Conservation (phyloP, 768 basidiomycete genomes). For the Mycena kentingensis region DNA sequence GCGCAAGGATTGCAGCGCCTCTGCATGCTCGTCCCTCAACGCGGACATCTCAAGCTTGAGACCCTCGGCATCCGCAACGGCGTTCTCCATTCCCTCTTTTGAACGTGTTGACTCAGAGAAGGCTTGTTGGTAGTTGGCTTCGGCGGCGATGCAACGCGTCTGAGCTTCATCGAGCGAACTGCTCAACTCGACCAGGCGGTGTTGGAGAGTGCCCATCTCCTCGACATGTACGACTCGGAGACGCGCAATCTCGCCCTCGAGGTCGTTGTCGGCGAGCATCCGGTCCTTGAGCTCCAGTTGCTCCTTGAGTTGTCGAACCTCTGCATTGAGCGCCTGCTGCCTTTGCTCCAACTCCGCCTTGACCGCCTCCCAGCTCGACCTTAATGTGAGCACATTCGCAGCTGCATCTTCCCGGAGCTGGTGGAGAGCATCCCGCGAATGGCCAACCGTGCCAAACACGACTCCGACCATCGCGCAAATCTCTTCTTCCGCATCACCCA, state of each 20-base stretch:
- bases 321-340: constrained; percentile 19
- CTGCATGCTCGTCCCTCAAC: constrained; percentile 16
- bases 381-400: not conserved
- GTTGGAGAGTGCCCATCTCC: constrained; percentile 39
- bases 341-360: constrained; percentile 18
- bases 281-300: constrained; percentile 31
- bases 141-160: constrained; percentile 34
- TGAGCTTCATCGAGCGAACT: constrained; percentile 38
- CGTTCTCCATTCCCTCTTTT: constrained; percentile 34
- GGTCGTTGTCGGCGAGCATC: constrained; percentile 24
- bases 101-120: constrained; percentile 34
- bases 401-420: constrained; percentile 5
- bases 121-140: constrained; percentile 35
- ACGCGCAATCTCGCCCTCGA: constrained; percentile 30
- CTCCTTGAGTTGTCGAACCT: constrained; percentile 30
- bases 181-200: constrained; percentile 37
- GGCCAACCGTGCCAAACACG: constrained; percentile 38
- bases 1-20: constrained; percentile 25
- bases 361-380: constrained; percentile 9
- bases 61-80: constrained; percentile 22
- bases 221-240: constrained; percentile 39
- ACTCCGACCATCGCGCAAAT: constrained; percentile 42
- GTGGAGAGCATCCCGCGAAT: constrained; percentile 30
- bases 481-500: constrained; percentile 34
- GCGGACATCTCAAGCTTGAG: constrained; percentile 16